Percentiles rank a stretch among this genome's conserved stretches.
phyloP scores from a whole-genome alignment of 768 basidiomycete species.

The Hypholoma sublateritium region DNA sequence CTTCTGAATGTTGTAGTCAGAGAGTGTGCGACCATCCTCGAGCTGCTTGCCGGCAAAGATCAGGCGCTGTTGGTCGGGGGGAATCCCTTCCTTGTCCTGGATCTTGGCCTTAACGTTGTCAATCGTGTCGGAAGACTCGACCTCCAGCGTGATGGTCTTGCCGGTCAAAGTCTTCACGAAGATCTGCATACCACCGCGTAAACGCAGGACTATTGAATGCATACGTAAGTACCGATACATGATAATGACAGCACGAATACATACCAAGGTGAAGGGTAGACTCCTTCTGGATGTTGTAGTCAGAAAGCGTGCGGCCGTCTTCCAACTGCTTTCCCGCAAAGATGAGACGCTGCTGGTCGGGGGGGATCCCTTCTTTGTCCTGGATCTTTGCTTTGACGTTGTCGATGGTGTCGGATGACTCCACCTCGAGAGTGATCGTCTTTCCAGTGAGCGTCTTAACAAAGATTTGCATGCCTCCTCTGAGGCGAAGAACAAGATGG shows the following conservation, averaged over 20 bases:
- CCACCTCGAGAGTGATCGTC: conserved; percentile 24
- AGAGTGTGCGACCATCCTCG: conserved; percentile 38
- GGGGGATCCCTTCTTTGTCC: conserved; percentile 24
- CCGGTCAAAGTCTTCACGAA: conserved; percentile 54
- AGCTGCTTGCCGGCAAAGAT: conserved; percentile 64
- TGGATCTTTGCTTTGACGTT: conserved; percentile 26
- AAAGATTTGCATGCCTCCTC: conserved; percentile 24
- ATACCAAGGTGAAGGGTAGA: conserved; percentile 38
- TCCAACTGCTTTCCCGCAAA: conserved; percentile 26
- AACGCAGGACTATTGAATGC: conserved; percentile 23
- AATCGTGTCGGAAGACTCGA: conserved; percentile 73
- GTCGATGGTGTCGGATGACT: conserved; percentile 23
- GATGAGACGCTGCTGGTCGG: conserved; percentile 24
- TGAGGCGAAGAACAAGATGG: conserved; percentile 20
- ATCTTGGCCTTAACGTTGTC: conserved; percentile 78
- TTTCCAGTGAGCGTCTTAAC: conserved; percentile 27
- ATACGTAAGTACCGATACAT: not conserved
- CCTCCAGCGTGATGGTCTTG: conserved; percentile 74
- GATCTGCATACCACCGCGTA: conserved; percentile 41
- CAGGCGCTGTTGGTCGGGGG: conserved; percentile 49
- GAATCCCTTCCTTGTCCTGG: conserved; percentile 72
- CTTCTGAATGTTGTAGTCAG: conserved; percentile 71
- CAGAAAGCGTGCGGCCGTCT: conserved; percentile 38
- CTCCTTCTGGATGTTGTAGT: conserved; percentile 42
- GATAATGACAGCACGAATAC: not conserved